These are phyloP conservation scores for Trichoderma afroharzianum DNA, from an alignment of 2,329 filamentous ascomycete genomes.

Conservation along the genomic window DNA sequence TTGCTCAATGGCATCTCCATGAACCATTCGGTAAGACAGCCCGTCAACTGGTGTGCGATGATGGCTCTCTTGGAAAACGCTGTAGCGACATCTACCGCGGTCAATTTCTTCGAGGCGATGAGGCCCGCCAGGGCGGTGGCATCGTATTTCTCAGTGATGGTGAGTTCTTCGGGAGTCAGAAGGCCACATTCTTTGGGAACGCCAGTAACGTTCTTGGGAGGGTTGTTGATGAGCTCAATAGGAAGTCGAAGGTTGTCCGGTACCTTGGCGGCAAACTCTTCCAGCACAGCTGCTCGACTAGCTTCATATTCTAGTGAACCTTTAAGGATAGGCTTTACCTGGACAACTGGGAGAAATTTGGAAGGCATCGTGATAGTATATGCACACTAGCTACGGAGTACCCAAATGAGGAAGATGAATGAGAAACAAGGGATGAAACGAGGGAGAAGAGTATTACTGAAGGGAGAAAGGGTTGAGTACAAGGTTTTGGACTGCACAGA, in stretches of 20 bases:
- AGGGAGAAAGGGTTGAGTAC: neutral
- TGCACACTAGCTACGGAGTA: neutral
- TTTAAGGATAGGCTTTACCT: constrained; percentile 7
- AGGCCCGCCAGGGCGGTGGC: constrained; percentile 38
- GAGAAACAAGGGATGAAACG: neutral
- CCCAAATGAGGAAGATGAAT: neutral
- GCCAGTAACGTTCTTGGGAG: constrained; percentile 31
- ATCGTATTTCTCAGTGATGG: constrained; percentile 47
- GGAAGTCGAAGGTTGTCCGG: constrained; percentile 31
- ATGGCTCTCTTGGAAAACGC: constrained; percentile 52
- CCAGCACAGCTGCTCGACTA: constrained; percentile 24
- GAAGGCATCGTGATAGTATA: neutral
- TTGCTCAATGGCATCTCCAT: constrained; percentile 46
- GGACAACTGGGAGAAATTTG: neutral
- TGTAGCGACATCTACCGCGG: constrained; percentile 37
- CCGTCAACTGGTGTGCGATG: constrained; percentile 54
- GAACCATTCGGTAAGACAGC: constrained; percentile 50
- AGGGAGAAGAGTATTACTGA: neutral
- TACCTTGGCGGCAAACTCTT: constrained; percentile 32
- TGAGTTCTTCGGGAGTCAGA: constrained; percentile 41
- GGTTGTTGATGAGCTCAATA: constrained; percentile 24
- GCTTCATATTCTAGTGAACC: constrained; percentile 28
- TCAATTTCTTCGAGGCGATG: constrained; percentile 34
- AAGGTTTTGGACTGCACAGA: neutral
- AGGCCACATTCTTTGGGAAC: constrained; percentile 41